Percentiles rank a stretch among this genome's conserved stretches.
Evolutionary conservation across 2,329 filamentous ascomycete species (phyloP).

Genomic region (Paecilomyces sp.): DNA sequence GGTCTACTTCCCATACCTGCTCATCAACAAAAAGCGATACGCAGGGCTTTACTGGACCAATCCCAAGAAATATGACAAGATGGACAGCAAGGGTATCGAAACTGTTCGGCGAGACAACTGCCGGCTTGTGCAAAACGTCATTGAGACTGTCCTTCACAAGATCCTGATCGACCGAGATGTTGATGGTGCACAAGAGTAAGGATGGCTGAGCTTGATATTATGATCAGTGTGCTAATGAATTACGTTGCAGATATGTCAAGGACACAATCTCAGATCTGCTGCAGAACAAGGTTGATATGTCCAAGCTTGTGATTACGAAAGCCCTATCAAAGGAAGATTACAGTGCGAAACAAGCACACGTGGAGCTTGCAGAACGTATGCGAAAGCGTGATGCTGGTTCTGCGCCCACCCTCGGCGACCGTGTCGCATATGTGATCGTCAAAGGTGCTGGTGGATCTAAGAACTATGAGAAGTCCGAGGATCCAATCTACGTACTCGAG

Average conservation of each 20-base stretch:
- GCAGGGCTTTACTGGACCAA: conserved; percentile 97
- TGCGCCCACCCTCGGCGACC: conserved; percentile 84
- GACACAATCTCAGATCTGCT: conserved; percentile 89
- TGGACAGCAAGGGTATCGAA: conserved; percentile 99
- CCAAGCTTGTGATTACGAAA: conserved; percentile 97
- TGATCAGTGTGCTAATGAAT: conserved; percentile 27
- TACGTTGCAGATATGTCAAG: conserved; percentile 71
- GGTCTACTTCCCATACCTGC: conserved; percentile 92
- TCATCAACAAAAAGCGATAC: conserved; percentile 99
- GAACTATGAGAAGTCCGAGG: conserved; percentile 95
- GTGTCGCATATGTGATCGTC: conserved; percentile 96
- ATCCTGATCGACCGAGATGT: conserved; percentile 91
- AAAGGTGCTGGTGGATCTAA: conserved; percentile 83
- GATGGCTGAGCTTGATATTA: conserved; percentile 12
- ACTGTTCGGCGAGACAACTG: conserved; percentile 97
- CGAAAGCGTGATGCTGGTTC: conserved; percentile 93
- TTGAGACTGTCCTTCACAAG: conserved; percentile 93
- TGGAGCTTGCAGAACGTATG: conserved; percentile 93
- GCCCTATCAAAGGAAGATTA: conserved; percentile 88
- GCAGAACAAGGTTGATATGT: conserved; percentile 98
- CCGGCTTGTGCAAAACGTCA: conserved; percentile 88
- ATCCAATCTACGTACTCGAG: conserved; percentile 93
- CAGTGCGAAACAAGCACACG: conserved; percentile 86
- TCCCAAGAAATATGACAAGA: conserved; percentile 93
- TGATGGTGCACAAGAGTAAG: conserved; percentile 85